phyloP scores from a whole-genome alignment of 305 asterid genomes.

The Petunia hybrid region DNA sequence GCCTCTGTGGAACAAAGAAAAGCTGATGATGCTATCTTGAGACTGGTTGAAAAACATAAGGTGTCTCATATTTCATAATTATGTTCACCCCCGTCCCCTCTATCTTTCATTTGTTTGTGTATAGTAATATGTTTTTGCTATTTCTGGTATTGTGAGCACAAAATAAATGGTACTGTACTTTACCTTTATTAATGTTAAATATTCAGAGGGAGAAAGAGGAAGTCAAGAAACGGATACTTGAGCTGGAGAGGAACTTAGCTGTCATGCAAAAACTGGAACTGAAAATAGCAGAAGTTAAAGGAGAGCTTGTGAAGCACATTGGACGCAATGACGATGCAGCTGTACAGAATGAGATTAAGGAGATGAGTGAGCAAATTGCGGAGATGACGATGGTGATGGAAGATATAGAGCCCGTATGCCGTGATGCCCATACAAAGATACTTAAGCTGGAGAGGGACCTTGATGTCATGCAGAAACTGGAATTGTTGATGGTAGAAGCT shows the following conservation, averaged over 20 bases:
- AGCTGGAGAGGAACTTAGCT: conserved; percentile 66
- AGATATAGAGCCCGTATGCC: no score
- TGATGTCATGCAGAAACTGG: no score
- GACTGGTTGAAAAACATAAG: conserved; percentile 71
- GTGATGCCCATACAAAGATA: no score
- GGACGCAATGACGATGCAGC: conserved; percentile 72
- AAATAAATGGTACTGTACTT: no score
- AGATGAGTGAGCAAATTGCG: conserved; percentile 40
- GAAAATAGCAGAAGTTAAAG: conserved; percentile 73
- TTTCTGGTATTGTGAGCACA: no score
- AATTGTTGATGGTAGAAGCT: no score
- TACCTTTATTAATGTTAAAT: conserved; percentile 23
- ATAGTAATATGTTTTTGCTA: no score
- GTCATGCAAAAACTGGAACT: conserved; percentile 78
- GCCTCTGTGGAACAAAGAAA: conserved; percentile 71
- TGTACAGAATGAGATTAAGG: conserved; percentile 60
- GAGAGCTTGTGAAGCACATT: conserved; percentile 77
- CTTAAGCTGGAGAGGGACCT: no score
- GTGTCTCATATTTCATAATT: conserved; percentile 37
- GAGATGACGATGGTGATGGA: no score
- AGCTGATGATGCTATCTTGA: conserved; percentile 62
- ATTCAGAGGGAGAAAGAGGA: conserved; percentile 80
- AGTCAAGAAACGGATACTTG: conserved; percentile 62
- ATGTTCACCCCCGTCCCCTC: background rate
- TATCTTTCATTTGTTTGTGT: no score